Evolutionary conservation across 768 basidiomycete species (phyloP).

Genomic region (Mycena vulgaris): DNA sequence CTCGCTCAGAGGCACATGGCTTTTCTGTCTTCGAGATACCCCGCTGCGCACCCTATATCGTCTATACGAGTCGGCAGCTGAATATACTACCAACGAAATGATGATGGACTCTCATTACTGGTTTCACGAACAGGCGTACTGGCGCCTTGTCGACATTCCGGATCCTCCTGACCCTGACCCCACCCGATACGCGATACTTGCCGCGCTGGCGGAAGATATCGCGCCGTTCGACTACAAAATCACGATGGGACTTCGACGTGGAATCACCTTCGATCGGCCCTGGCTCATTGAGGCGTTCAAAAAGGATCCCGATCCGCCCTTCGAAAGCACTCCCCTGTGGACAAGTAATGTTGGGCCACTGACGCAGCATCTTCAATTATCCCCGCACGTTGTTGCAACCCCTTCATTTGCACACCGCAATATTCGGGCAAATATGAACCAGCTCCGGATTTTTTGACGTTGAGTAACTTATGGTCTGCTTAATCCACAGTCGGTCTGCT

Average conservation of each 20-base stretch:
- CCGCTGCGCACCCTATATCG: slow-evolving; percentile 2
- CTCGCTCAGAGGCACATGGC: background rate
- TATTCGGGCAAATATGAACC: no score
- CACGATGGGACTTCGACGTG: slow-evolving; percentile 38
- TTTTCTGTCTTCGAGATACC: slow-evolving; percentile 6
- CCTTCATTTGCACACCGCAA: no score
- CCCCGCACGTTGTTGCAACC: no score
- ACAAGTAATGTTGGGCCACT: background rate
- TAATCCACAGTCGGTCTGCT: no score
- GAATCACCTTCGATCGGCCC: background rate
- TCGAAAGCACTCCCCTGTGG: slow-evolving; percentile 2
- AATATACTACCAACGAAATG: slow-evolving; percentile 18
- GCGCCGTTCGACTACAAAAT: slow-evolving; percentile 40
- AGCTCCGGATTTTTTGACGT: no score
- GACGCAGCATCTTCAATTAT: no score
- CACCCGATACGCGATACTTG: slow-evolving; percentile 34
- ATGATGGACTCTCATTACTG: slow-evolving; percentile 1
- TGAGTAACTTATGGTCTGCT: no score
- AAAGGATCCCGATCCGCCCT: background rate
- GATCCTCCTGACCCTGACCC: slow-evolving; percentile 41
- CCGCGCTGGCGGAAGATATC: slow-evolving; percentile 29
- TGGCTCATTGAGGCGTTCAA: slow-evolving; percentile 11
- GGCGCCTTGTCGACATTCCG: slow-evolving; percentile 38
- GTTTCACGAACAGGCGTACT: slow-evolving; percentile 36
- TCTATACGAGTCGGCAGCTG: slow-evolving; percentile 1